phyloP scores from a whole-genome alignment of 768 basidiomycete species.

The Amanita phalloides region DNA sequence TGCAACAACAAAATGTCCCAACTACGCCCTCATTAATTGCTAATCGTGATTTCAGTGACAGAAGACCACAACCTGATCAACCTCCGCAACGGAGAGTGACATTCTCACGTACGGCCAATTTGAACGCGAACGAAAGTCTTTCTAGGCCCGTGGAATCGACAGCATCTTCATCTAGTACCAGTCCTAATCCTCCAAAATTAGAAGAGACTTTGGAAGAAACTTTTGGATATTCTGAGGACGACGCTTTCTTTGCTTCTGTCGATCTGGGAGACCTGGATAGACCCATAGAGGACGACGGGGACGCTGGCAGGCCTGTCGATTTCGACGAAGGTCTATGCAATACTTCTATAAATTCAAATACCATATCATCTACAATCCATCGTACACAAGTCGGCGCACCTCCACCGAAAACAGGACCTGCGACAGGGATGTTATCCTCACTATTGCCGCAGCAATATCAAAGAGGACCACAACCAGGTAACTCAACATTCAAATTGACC shows the following conservation, averaged over 20 bases:
- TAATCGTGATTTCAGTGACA: background rate
- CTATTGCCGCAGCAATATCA: background rate
- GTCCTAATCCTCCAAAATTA: conserved; percentile 6
- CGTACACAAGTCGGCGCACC: background rate
- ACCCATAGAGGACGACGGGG: conserved; percentile 28
- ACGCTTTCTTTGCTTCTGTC: conserved; percentile 48
- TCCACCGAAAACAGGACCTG: conserved; percentile 7
- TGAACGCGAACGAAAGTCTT: conserved; percentile 8
- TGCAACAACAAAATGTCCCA: conserved; percentile 4
- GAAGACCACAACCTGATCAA: background rate
- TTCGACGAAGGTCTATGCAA: conserved; percentile 27
- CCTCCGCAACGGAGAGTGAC: background rate
- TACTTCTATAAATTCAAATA: background rate
- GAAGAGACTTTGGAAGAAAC: conserved; percentile 22
- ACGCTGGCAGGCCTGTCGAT: conserved; percentile 29
- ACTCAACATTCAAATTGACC: no score
- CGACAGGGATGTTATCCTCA: background rate
- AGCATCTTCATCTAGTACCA: conserved; percentile 5
- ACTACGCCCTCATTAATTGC: background rate
- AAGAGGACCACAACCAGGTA: background rate
- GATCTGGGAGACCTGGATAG: conserved; percentile 38
- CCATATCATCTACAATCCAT: background rate
- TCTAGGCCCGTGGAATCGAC: conserved; percentile 7
- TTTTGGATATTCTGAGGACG: conserved; percentile 57
- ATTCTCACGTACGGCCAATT: background rate